phyloP scores from a whole-genome alignment of 805 yeast genomes.

The Cyberlindnera nakhonratchasimensis region DNA sequence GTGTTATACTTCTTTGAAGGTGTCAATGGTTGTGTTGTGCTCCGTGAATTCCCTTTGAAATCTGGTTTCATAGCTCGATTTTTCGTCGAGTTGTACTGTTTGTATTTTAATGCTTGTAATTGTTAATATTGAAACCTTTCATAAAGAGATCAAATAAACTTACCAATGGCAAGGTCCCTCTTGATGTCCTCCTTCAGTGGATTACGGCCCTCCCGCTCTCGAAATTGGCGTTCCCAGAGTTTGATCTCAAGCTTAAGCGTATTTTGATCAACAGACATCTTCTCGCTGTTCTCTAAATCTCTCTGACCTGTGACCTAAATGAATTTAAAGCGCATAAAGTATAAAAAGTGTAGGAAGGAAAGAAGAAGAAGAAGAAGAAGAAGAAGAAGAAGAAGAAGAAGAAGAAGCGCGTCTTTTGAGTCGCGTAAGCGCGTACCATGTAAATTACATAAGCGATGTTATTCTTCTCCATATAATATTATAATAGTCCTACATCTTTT shows the following conservation, averaged over 20 bases:
- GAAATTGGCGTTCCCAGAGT: constrained; percentile 51
- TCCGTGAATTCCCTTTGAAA: not conserved
- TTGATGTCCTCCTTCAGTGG: constrained; percentile 50
- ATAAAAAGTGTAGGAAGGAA: too few species aligned
- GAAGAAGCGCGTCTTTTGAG: too few species aligned
- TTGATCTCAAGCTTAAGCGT: constrained; percentile 43
- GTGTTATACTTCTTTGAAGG: constrained; percentile 21
- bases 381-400: too few species aligned
- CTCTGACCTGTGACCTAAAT: too few species aligned
- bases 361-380: too few species aligned
- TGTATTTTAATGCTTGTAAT: constrained; percentile 18
- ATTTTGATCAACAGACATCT: constrained; percentile 13
- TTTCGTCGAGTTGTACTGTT: constrained; percentile 11
- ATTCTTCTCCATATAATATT: too few species aligned
- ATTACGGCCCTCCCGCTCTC: constrained; percentile 34
- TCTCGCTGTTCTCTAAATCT: not conserved
- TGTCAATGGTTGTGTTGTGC: constrained; percentile 26
- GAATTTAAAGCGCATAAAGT: too few species aligned
- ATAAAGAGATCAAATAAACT: not conserved
- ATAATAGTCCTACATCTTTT: not conserved
- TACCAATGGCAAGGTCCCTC: constrained; percentile 32
- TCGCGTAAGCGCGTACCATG: too few species aligned
- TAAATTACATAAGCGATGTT: too few species aligned
- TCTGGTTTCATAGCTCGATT: not conserved
- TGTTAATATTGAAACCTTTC: too few species aligned